Evolutionary conservation across 1,139 yeast species (phyloP).

Genomic region (Suhomyces yuchorum): DNA sequence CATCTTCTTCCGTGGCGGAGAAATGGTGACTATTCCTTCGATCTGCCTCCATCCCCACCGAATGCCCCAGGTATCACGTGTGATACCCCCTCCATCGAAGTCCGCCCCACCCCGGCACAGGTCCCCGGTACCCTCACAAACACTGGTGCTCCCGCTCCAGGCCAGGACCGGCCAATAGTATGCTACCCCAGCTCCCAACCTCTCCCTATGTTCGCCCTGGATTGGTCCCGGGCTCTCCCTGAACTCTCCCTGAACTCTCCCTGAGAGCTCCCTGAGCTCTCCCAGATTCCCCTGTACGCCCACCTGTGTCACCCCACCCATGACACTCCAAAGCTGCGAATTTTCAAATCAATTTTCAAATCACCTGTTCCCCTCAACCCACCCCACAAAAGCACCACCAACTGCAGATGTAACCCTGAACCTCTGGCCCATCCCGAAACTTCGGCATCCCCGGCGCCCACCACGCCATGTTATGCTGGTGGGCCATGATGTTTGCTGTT

Average conservation of each 20-base stretch:
- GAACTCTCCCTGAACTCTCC: too few species aligned
- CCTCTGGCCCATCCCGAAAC: not conserved
- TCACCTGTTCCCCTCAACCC: not conserved
- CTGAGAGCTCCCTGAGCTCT: too few species aligned
- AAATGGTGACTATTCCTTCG: too few species aligned
- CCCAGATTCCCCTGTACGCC: too few species aligned
- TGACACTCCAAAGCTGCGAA: slow-evolving; percentile 3
- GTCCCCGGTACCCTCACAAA: not conserved
- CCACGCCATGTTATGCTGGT: not conserved
- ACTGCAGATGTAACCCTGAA: not conserved
- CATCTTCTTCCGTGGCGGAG: too few species aligned
- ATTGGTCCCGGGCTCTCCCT: too few species aligned
- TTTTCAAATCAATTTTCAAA: not conserved
- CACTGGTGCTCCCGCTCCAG: not conserved
- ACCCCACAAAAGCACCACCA: not conserved
- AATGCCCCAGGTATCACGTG: too few species aligned
- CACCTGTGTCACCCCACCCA: too few species aligned
- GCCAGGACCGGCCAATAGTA: not conserved
- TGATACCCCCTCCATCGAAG: not conserved
- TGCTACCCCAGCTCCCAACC: not conserved
- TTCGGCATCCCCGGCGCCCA: not conserved
- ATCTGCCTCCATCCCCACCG: too few species aligned
- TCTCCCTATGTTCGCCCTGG: too few species aligned
- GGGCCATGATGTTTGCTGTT: not conserved
- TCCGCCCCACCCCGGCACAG: not conserved